A percentile compares a stretch with the other conserved stretches of the same genome.
phyloP scores from a whole-genome alignment of 306 rosid species.

The Begonia fuchsioides region DNA sequence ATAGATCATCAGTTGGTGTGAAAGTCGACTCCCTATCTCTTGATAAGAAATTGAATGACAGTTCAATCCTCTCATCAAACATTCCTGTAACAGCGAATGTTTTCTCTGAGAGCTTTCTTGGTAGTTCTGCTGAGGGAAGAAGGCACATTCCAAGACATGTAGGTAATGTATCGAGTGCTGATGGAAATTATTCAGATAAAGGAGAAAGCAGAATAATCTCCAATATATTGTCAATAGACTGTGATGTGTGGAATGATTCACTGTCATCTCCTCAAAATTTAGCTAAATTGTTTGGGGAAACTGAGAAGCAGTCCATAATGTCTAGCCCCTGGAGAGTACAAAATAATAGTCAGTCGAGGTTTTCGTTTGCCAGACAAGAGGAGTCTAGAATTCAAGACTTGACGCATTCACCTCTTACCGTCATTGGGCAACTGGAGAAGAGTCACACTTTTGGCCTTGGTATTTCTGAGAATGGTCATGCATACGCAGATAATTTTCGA shows the following conservation, averaged over 20 bases:
- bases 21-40: slow-evolving; percentile 26
- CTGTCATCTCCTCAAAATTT: slow-evolving; percentile 49
- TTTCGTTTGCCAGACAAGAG: slow-evolving; percentile 84
- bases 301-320: slow-evolving; percentile 32
- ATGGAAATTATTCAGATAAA: slow-evolving; percentile 29
- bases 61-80: slow-evolving; percentile 24
- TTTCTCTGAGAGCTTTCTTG: slow-evolving; percentile 30
- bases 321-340: slow-evolving; percentile 62
- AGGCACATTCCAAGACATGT: slow-evolving; percentile 27
- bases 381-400: slow-evolving; percentile 36
- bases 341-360: slow-evolving; percentile 66
- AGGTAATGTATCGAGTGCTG: slow-evolving; percentile 28
- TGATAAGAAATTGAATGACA: slow-evolving; percentile 24
- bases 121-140: slow-evolving; percentile 32
- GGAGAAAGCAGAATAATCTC: slow-evolving; percentile 90
- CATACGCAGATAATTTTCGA: slow-evolving; percentile 29
- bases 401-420: slow-evolving; percentile 36
- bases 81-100: slow-evolving; percentile 24
- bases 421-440: slow-evolving; percentile 25
- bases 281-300: slow-evolving; percentile 47
- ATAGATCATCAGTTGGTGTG: slow-evolving; percentile 11
- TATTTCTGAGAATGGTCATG: slow-evolving; percentile 36
- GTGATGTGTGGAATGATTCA: slow-evolving; percentile 56
- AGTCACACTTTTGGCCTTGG: slow-evolving; percentile 32
- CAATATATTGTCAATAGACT: slow-evolving; percentile 74